These are phyloP conservation scores for Globisporangium recalcitrans DNA, from an alignment of 352 stramenopile genomes.

Conservation along the genomic window DNA sequence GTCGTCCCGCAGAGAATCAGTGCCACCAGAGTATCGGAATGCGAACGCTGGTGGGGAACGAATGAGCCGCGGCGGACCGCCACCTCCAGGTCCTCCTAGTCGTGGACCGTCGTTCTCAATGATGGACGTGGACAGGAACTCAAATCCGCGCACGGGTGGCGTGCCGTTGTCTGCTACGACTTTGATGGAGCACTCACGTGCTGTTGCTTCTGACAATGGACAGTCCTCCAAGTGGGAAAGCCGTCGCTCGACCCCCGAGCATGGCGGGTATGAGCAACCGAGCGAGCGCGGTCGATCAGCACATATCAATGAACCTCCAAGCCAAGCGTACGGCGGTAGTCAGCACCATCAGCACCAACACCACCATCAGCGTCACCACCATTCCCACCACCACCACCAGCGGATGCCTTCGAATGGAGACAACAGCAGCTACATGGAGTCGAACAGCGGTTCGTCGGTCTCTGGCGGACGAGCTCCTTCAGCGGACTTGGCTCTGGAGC, in stretches of 20 bases:
- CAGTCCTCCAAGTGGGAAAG: slow-evolving; percentile 6
- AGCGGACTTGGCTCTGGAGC: not conserved
- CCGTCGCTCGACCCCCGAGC: not conserved
- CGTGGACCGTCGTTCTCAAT: slow-evolving; percentile 48
- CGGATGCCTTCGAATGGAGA: slow-evolving; percentile 15
- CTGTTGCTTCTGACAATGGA: slow-evolving; percentile 1
- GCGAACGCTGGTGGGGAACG: not conserved
- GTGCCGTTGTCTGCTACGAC: slow-evolving; percentile 3
- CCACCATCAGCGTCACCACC: slow-evolving; percentile 4
- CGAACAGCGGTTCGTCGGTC: slow-evolving; percentile 1
- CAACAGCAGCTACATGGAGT: slow-evolving; percentile 13
- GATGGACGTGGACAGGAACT: slow-evolving; percentile 58
- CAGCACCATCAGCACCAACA: slow-evolving; percentile 3
- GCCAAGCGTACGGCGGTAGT: not conserved
- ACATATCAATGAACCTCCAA: not conserved
- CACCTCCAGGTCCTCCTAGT: slow-evolving; percentile 8
- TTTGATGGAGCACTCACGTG: slow-evolving; percentile 15
- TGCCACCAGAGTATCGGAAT: not conserved
- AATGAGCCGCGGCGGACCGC: not conserved
- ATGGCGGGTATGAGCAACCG: slow-evolving; percentile 1
- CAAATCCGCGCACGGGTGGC: slow-evolving; percentile 13
- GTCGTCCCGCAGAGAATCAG: not conserved
- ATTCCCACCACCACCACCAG: slow-evolving; percentile 11
- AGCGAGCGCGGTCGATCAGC: not conserved
- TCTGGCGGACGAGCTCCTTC: slow-evolving; percentile 1